Evolutionary conservation across 257 asterid species (phyloP).

Genomic region (Lycium ferocissimum): DNA sequence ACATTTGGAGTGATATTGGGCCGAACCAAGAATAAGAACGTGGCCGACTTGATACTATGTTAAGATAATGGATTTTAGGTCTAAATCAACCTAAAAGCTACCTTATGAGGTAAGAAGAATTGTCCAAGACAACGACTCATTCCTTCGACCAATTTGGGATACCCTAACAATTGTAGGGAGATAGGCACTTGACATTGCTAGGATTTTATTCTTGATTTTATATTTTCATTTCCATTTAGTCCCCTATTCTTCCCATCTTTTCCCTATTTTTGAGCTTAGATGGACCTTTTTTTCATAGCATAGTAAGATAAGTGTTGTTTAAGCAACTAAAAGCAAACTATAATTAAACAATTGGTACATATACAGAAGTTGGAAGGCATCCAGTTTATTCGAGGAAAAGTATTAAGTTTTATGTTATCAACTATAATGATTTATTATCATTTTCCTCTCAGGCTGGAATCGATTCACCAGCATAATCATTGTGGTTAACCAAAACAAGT

Average conservation of each 20-base stretch:
- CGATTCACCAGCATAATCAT: constrained; percentile 11
- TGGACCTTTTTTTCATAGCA: neutral
- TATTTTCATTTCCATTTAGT: no score
- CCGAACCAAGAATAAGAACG: neutral
- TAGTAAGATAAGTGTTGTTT: constrained; percentile 1
- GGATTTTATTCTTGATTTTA: neutral
- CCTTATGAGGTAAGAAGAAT: neutral
- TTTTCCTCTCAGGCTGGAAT: neutral
- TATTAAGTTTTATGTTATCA: neutral
- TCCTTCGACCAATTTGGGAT: neutral
- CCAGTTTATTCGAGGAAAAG: neutral
- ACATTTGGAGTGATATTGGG: neutral
- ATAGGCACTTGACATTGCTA: neutral
- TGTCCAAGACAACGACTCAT: neutral
- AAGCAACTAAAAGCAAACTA: neutral
- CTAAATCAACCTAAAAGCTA: neutral
- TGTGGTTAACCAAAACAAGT: constrained; percentile 34
- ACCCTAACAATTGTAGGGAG: neutral
- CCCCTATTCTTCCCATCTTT: no score
- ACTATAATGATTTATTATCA: neutral
- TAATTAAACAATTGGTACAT: neutral
- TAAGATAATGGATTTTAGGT: neutral
- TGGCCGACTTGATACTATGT: neutral
- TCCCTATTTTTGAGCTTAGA: neutral
- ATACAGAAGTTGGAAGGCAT: constrained; percentile 9